Evolutionary conservation across 805 yeast species (phyloP).

Genomic region (Phaffomyces opuntiae): DNA sequence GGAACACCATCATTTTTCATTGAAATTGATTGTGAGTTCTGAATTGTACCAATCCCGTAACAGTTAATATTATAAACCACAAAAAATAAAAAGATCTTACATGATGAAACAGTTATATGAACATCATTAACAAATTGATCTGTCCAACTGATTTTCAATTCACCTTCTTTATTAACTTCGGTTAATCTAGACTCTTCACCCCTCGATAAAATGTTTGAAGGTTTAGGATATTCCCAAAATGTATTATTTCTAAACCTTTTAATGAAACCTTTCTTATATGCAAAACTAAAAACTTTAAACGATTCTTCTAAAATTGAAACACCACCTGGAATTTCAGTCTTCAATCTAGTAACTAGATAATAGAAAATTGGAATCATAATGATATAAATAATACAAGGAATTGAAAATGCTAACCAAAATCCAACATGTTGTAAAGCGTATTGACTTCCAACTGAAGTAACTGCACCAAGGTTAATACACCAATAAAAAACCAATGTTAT

Average conservation of each 20-base stretch:
- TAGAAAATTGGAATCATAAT: constrained; percentile 41
- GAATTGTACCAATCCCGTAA: constrained; percentile 46
- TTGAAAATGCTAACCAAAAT: constrained; percentile 65
- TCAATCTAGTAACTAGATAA: constrained; percentile 21
- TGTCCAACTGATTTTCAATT: constrained; percentile 37
- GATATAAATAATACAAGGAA: constrained; percentile 55
- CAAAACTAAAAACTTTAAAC: constrained; percentile 32
- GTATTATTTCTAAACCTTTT: constrained; percentile 31
- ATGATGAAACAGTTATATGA: constrained; percentile 53
- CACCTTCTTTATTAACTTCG: constrained; percentile 15
- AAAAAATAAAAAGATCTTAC: constrained; percentile 63
- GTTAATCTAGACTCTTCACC: constrained; percentile 21
- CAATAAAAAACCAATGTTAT: constrained; percentile 70
- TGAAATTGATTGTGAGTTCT: constrained; percentile 49
- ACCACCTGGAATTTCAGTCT: constrained; percentile 20
- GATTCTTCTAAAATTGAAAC: constrained; percentile 38
- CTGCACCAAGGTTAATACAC: constrained; percentile 67
- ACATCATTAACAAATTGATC: constrained; percentile 71
- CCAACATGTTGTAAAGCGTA: constrained; percentile 59
- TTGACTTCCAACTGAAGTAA: constrained; percentile 69
- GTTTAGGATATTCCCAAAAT: constrained; percentile 53
- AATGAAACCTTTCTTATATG: constrained; percentile 37
- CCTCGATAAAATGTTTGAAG: constrained; percentile 41
- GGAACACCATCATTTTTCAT: constrained; percentile 72
- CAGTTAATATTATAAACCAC: constrained; percentile 70